A percentile compares a stretch with the other conserved stretches of the same genome.
Conservation (phyloP, 495 filamentous ascomycete species). For the Neurospora sp. region DNA sequence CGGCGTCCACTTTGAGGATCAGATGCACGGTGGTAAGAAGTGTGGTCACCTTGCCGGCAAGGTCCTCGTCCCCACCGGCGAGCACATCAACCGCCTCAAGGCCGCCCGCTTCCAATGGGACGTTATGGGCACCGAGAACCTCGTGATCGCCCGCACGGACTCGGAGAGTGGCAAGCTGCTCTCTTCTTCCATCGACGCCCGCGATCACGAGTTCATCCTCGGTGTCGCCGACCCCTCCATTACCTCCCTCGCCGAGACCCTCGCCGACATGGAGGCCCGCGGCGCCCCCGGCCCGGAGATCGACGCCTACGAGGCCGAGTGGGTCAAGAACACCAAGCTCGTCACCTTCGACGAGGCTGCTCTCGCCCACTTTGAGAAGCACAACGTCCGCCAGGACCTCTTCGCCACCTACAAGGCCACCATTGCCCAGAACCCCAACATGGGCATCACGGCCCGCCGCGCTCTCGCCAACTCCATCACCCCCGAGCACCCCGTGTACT, state of each 20-base stretch:
- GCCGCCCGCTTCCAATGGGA: slow-evolving; percentile 97
- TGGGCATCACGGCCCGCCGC: slow-evolving; percentile 67
- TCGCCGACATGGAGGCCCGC: slow-evolving; percentile 79
- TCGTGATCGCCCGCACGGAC: slow-evolving; percentile 90
- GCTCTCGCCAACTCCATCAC: slow-evolving; percentile 55
- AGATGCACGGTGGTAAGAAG: slow-evolving; percentile 96
- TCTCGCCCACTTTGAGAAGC: slow-evolving; percentile 55
- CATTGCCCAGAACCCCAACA: slow-evolving; percentile 53
- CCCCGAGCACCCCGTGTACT: slow-evolving; percentile 50
- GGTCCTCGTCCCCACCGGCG: slow-evolving; percentile 84
- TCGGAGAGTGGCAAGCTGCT: slow-evolving; percentile 87
- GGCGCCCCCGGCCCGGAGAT: slow-evolving; percentile 74
- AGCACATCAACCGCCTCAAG: slow-evolving; percentile 91
- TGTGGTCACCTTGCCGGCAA: slow-evolving; percentile 96
- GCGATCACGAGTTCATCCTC: slow-evolving; percentile 94
- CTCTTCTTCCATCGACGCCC: slow-evolving; percentile 79
- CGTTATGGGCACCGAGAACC: slow-evolving; percentile 87
- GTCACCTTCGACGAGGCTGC: slow-evolving; percentile 90
- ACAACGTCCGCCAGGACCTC: slow-evolving; percentile 48
- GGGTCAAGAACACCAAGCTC: slow-evolving; percentile 80
- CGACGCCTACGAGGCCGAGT: slow-evolving; percentile 73
- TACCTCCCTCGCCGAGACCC: slow-evolving; percentile 72
- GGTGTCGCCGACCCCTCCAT: slow-evolving; percentile 63
- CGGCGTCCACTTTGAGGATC: slow-evolving; percentile 95
- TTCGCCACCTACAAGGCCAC: slow-evolving; percentile 55